A percentile compares a stretch with the other conserved stretches of the same genome.
phyloP scores from a whole-genome alignment of 768 basidiomycete genomes.

The Neoboletus subvelutipes region DNA sequence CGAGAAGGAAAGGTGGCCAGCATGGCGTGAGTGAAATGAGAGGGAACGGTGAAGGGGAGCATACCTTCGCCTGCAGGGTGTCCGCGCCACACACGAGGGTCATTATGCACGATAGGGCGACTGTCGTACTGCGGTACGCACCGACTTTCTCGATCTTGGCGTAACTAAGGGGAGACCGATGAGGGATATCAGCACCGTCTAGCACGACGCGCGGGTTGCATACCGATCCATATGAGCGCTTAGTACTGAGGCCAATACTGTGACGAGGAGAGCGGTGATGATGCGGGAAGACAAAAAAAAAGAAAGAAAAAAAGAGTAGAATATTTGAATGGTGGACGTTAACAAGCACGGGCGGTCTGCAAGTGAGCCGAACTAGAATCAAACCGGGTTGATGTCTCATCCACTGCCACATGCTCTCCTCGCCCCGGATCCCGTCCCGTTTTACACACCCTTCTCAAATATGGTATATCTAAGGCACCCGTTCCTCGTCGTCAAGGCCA shows the following conservation, averaged over 20 bases:
- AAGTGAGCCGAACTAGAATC: constrained; percentile 19
- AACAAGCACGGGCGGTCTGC: constrained; percentile 9
- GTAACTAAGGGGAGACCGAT: constrained; percentile 59
- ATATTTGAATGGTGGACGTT: constrained; percentile 14
- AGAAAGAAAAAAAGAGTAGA: not conserved
- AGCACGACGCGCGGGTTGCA: constrained; percentile 12
- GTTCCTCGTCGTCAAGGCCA: constrained; percentile 12
- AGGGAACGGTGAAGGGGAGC: not conserved
- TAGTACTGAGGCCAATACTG: not conserved
- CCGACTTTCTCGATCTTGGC: constrained; percentile 98
- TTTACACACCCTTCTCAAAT: not conserved
- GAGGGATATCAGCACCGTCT: constrained; percentile 16
- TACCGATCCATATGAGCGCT: constrained; percentile 39
- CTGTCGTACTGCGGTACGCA: constrained; percentile 46
- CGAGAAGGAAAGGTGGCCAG: not conserved
- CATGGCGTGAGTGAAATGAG: constrained; percentile 3
- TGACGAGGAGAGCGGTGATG: constrained; percentile 3
- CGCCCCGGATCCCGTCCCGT: not conserved
- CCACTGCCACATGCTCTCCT: constrained; percentile 13
- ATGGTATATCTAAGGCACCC: constrained; percentile 1
- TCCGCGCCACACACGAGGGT: constrained; percentile 19
- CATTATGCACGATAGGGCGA: constrained; percentile 9
- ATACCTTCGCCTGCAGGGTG: constrained; percentile 44
- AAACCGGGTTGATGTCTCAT: constrained; percentile 5
- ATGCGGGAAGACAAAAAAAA: constrained; percentile 1